phyloP scores from a whole-genome alignment of 1,139 yeast species.

The Candida neerlandica region DNA sequence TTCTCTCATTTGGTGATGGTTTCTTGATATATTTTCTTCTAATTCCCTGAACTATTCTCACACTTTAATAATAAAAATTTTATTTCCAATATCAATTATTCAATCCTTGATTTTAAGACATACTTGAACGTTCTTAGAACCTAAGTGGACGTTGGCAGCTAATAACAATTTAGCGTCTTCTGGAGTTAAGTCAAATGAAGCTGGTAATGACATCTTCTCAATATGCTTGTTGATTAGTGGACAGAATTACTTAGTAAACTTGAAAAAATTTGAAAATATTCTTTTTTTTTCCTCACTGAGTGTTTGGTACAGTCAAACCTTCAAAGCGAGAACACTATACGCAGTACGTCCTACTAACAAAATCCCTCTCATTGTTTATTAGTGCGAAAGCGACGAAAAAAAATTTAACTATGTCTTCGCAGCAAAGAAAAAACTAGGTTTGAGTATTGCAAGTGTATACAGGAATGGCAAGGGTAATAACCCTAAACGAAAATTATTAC shows the following conservation, averaged over 20 bases:
- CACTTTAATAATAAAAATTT: not conserved
- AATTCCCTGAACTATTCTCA: not conserved
- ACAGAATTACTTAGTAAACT: conserved; percentile 7
- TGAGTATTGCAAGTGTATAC: not conserved
- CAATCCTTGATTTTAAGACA: conserved; percentile 32
- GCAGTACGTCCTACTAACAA: conserved; percentile 1
- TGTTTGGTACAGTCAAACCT: conserved; percentile 3
- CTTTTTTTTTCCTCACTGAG: conserved; percentile 6
- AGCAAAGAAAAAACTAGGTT: not conserved
- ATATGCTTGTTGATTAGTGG: conserved; percentile 8
- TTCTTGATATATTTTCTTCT: not conserved
- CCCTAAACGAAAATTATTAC: too few relatives aligned
- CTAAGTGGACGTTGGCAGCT: conserved; percentile 99
- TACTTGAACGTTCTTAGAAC: conserved; percentile 99
- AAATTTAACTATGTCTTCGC: not conserved
- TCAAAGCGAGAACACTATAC: not conserved
- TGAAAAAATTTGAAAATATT: conserved; percentile 8
- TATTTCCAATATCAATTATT: not conserved
- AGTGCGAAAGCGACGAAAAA: conserved; percentile 1
- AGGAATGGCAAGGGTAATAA: too few relatives aligned
- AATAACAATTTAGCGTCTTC: conserved; percentile 99
- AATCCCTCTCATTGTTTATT: not conserved
- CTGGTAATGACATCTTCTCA: conserved; percentile 74
- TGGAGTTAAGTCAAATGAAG: conserved; percentile 90
- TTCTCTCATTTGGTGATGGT: not conserved